Conservation (phyloP, 495 filamentous ascomycete genomes). For the Jackrogersella multiformis region DNA sequence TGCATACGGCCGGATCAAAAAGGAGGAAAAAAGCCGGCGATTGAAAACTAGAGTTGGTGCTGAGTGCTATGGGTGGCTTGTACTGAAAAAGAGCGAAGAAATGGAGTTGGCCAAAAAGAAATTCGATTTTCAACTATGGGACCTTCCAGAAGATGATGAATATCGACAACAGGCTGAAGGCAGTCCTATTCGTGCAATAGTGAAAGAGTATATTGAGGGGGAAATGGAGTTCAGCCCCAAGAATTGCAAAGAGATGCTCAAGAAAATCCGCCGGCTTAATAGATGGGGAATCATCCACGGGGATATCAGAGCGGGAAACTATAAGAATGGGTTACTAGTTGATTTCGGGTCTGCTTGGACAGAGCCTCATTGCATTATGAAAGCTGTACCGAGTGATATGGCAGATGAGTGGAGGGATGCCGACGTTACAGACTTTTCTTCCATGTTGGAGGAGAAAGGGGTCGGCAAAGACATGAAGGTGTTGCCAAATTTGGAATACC, state of each 20-base stretch:
- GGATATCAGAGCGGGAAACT: not conserved
- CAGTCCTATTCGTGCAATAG: not conserved
- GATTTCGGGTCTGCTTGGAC: not conserved
- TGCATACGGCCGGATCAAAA: not conserved
- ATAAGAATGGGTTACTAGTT: not conserved
- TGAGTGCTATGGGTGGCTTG: not conserved
- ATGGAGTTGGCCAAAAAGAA: not conserved
- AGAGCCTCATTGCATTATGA: not conserved
- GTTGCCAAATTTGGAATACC: not conserved
- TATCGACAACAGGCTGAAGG: not conserved
- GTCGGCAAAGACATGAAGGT: not conserved
- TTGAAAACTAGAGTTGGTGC: not conserved
- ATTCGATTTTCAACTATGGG: not conserved
- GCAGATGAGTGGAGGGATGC: not conserved
- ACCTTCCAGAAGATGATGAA: not conserved
- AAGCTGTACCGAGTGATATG: not conserved
- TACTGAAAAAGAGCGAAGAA: not conserved
- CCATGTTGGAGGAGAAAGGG: not conserved
- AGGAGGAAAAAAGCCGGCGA: not conserved
- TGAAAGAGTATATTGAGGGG: not conserved
- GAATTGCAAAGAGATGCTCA: not conserved
- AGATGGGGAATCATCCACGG: not conserved
- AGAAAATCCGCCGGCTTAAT: not conserved
- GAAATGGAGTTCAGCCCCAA: not conserved
- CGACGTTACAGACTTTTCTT: not conserved